Conservation (phyloP, 495 filamentous ascomycete genomes). For the Podospora sp. region DNA sequence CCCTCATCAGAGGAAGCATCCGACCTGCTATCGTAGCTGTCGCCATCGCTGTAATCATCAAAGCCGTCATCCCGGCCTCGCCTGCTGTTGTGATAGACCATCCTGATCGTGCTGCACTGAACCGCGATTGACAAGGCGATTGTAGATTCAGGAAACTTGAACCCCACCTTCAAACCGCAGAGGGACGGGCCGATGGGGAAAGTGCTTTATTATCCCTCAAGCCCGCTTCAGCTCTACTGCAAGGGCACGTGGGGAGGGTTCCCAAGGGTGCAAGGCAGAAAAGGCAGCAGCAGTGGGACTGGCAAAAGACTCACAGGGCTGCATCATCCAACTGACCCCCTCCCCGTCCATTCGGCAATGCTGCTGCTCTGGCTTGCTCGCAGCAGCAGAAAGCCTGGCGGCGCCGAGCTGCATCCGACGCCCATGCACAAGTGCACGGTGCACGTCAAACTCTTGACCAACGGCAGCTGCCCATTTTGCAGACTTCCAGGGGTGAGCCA, state of each 20-base stretch:
- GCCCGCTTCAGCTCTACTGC: no score
- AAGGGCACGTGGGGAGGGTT: constrained; percentile 13
- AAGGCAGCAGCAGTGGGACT: constrained; percentile 16
- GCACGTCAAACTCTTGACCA: neutral
- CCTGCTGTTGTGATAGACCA: neutral
- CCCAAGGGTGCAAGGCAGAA: constrained; percentile 3
- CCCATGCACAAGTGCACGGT: constrained; percentile 4
- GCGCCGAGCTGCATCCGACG: constrained; percentile 7
- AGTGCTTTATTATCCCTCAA: constrained; percentile 16
- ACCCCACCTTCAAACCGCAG: neutral
- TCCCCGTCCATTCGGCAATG: neutral
- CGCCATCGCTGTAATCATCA: neutral
- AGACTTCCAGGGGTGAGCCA: neutral
- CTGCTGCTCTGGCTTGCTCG: neutral
- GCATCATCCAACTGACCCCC: neutral
- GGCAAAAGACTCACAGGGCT: constrained; percentile 19
- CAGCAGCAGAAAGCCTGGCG: neutral
- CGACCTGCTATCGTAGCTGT: neutral
- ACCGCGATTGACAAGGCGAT: neutral
- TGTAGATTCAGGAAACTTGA: neutral
- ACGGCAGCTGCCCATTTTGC: constrained; percentile 4
- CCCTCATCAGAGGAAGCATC: neutral
- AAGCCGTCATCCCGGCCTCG: neutral
- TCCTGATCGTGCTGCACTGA: neutral
- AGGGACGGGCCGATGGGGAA: neutral